Evolutionary conservation across 1,139 yeast species (phyloP).

Genomic region (Geotrichum aggregatum): DNA sequence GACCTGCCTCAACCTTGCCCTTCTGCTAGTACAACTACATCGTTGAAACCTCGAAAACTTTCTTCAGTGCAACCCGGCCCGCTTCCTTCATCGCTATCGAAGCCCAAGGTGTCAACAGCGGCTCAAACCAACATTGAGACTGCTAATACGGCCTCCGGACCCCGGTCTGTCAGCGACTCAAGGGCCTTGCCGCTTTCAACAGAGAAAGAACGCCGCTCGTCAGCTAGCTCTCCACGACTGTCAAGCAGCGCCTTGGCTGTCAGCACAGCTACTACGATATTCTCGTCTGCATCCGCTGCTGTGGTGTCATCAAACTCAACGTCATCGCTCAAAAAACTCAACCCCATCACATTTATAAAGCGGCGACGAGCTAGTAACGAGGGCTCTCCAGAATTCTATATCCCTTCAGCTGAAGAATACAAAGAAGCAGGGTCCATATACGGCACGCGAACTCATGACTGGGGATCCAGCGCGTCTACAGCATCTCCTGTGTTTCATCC

Average conservation of each 20-base stretch:
- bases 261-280: background rate
- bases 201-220: background rate
- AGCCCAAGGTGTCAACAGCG: background rate
- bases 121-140: background rate
- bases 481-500: conserved; percentile 19
- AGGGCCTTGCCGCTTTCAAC: background rate
- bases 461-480: conserved; percentile 28
- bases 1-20: background rate
- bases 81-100: background rate
- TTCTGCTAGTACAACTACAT: background rate
- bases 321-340: conserved; percentile 29
- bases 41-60: conserved; percentile 7
- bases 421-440: conserved; percentile 35
- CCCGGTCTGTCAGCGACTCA: conserved; percentile 1
- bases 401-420: conserved; percentile 23
- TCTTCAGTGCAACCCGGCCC: background rate
- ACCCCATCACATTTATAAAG: conserved; percentile 29
- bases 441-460: conserved; percentile 38
- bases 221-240: conserved; percentile 4
- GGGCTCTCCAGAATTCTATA: conserved; percentile 5
- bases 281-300: conserved; percentile 5
- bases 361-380: conserved; percentile 16
- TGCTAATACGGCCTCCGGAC: background rate
- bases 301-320: conserved; percentile 4
- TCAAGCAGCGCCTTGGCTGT: background rate